phyloP scores from a whole-genome alignment of 768 basidiomycete species.

The Leccinum uliginosum region DNA sequence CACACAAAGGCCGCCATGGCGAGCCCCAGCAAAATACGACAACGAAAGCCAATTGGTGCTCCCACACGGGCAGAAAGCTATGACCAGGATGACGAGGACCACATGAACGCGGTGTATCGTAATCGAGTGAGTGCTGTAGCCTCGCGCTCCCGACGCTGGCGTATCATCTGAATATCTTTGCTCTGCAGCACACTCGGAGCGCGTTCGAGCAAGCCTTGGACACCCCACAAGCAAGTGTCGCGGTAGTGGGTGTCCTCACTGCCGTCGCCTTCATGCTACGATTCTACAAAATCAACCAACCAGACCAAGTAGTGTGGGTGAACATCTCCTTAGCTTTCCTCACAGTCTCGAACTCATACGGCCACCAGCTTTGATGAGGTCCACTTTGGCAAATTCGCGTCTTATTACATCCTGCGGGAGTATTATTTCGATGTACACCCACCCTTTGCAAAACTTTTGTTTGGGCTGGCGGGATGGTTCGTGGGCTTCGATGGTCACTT shows the following conservation, averaged over 20 bases:
- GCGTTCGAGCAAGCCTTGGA: slow-evolving; percentile 60
- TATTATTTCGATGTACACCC: slow-evolving; percentile 99
- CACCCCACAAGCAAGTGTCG: slow-evolving; percentile 55
- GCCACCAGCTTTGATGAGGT: slow-evolving; percentile 86
- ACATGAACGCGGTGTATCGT: slow-evolving; percentile 45
- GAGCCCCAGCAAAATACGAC: slow-evolving; percentile 30
- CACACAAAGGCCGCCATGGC: slow-evolving; percentile 23
- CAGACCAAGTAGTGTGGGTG: slow-evolving; percentile 90
- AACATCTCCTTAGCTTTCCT: background rate
- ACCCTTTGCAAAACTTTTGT: slow-evolving; percentile 92
- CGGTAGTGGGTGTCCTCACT: slow-evolving; percentile 62
- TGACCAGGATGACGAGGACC: slow-evolving; percentile 48
- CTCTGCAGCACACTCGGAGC: slow-evolving; percentile 53
- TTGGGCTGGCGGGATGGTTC: slow-evolving; percentile 93
- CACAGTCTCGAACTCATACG: slow-evolving; percentile 4
- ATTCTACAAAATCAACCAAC: slow-evolving; percentile 93
- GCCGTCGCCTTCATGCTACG: slow-evolving; percentile 76
- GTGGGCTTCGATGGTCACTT: slow-evolving; percentile 95
- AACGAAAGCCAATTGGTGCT: slow-evolving; percentile 19
- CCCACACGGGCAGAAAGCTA: slow-evolving; percentile 22
- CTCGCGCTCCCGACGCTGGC: slow-evolving; percentile 3
- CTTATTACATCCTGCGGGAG: slow-evolving; percentile 86
- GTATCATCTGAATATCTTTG: slow-evolving; percentile 10
- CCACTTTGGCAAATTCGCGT: slow-evolving; percentile 97
- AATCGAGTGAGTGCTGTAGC: slow-evolving; percentile 39